Evolutionary conservation across 1,139 yeast species (phyloP).

Genomic region (Cylindricascospora bacillispora): DNA sequence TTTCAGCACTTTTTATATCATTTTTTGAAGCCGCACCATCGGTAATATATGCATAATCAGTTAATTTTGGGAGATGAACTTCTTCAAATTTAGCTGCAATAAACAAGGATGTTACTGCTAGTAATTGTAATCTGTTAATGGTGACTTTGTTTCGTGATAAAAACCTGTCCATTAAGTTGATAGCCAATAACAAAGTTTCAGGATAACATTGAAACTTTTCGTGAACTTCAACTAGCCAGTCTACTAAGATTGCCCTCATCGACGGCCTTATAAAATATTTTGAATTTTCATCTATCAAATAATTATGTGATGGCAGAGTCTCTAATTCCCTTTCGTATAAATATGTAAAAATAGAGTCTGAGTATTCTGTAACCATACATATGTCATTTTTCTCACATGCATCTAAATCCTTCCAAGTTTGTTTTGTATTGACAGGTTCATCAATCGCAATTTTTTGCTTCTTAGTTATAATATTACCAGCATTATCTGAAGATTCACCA

Average conservation of each 20-base stretch:
- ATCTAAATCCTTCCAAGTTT: slow-evolving; percentile 63
- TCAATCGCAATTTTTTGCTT: slow-evolving; percentile 11
- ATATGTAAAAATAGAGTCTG: slow-evolving; percentile 68
- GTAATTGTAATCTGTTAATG: slow-evolving; percentile 70
- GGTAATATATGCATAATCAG: slow-evolving; percentile 81
- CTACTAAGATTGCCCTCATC: slow-evolving; percentile 80
- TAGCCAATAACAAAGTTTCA: slow-evolving; percentile 77
- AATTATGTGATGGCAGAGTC: slow-evolving; percentile 65
- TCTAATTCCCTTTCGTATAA: slow-evolving; percentile 55
- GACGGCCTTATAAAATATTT: slow-evolving; percentile 61
- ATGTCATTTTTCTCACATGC: slow-evolving; percentile 78
- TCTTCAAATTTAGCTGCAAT: slow-evolving; percentile 96
- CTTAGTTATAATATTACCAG: not conserved
- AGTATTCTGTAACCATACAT: slow-evolving; percentile 83
- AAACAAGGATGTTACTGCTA: slow-evolving; percentile 81
- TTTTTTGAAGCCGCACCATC: slow-evolving; percentile 73
- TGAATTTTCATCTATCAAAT: slow-evolving; percentile 28
- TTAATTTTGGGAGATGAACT: slow-evolving; percentile 80
- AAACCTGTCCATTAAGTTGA: slow-evolving; percentile 82
- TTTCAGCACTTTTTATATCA: slow-evolving; percentile 80
- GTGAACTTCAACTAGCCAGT: slow-evolving; percentile 93
- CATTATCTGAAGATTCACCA: slow-evolving; percentile 2
- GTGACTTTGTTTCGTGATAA: slow-evolving; percentile 67
- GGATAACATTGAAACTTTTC: slow-evolving; percentile 73
- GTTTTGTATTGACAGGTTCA: slow-evolving; percentile 12